Conservation (phyloP, 305 asterid genomes). For the Solanum aculeatissimum region DNA sequence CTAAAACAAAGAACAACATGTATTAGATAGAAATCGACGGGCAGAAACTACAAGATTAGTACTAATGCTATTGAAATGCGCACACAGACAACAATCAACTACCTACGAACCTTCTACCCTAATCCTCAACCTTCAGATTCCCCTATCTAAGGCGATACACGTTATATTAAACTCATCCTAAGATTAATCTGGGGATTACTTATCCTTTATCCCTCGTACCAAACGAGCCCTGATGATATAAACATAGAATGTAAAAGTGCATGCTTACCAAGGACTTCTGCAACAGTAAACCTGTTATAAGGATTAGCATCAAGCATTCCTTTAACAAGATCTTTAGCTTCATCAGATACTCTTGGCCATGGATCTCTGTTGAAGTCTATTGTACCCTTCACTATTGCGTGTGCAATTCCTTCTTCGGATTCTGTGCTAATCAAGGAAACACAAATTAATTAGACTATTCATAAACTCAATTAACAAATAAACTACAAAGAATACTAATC, state of each 20-base stretch:
- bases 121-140: neutral
- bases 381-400: constrained; percentile 61
- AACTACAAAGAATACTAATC: neutral
- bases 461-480: neutral
- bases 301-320: constrained; percentile 78
- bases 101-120: neutral
- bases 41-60: neutral
- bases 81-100: neutral
- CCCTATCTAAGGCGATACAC: neutral
- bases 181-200: too few species aligned
- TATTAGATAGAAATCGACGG: neutral
- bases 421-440: constrained; percentile 40
- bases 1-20: neutral
- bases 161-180: neutral
- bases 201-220: neutral
- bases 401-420: constrained; percentile 90
- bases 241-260: too few species aligned
- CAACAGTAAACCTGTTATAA: constrained; percentile 41
- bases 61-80: neutral
- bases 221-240: neutral
- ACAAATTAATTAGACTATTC: neutral
- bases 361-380: constrained; percentile 73
- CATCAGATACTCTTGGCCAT: constrained; percentile 77
- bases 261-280: constrained; percentile 59
- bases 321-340: constrained; percentile 62